Evolutionary conservation across 164 flowering plant species (phyloP).

Genomic region (Sextonia rubra): DNA sequence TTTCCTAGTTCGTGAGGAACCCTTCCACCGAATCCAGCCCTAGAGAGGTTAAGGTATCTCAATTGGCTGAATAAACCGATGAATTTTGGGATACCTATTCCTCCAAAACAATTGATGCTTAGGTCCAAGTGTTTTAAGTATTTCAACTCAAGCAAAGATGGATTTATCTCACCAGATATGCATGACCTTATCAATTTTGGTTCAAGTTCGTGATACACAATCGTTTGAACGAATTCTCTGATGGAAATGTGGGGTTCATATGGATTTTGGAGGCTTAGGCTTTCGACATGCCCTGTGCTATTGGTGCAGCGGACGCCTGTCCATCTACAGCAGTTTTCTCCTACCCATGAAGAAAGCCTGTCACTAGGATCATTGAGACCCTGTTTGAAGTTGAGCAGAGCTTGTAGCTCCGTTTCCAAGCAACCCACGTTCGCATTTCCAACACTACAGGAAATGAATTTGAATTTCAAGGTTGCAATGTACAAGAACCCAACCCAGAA

Average conservation of each 20-base stretch:
- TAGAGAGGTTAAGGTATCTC: constrained; percentile 8
- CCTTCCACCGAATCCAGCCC: not conserved
- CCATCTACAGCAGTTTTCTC: constrained; percentile 9
- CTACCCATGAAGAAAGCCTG: constrained; percentile 8
- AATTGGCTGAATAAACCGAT: constrained; percentile 7
- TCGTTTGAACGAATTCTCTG: no score
- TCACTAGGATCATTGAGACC: constrained; percentile 1
- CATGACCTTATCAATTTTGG: not conserved
- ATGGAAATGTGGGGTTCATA: no score
- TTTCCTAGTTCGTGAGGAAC: constrained; percentile 16
- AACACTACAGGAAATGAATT: no score
- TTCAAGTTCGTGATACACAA: no score
- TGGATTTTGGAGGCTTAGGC: constrained; percentile 3
- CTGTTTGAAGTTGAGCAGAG: constrained; percentile 5
- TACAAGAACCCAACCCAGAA: no score
- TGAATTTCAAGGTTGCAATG: no score
- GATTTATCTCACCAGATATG: constrained; percentile 7
- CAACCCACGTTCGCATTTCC: not conserved
- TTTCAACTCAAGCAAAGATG: constrained; percentile 9
- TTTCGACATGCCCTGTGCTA: constrained; percentile 5
- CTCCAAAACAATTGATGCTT: constrained; percentile 7
- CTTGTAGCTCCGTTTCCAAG: constrained; percentile 2
- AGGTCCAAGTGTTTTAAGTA: constrained; percentile 8
- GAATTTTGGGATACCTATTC: constrained; percentile 4
- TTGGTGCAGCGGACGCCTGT: constrained; percentile 3